Base-by-base conservation (phyloP, 768 basidiomycete genomes). In the Lepiota subincarnata region DNA sequence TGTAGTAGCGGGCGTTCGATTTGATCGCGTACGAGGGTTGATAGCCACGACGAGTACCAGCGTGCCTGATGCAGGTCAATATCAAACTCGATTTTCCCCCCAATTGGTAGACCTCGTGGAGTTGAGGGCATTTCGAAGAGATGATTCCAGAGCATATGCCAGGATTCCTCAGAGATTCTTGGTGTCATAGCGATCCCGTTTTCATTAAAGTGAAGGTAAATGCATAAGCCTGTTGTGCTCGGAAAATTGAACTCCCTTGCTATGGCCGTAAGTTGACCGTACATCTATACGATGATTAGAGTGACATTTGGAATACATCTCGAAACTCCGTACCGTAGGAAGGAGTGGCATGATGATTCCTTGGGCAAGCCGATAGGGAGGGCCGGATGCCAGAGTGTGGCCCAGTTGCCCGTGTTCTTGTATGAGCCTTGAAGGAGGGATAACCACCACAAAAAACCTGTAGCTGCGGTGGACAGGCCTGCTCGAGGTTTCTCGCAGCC, bases 41-140 rank as follows among this genome's bases (percentile, higher is more conserved):
- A 72, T 18, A 83, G 55, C 89, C 89, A 96, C 0, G 82, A 70
- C 14, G 81, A 70, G 60, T 84, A 89, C 92, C 92, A 95, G 24
- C 81, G 77, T 14, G 92, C 92, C 56, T 82, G 79, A 34, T 74
- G 72, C 42, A 80, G 55, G 69, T 95, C 92, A 42, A 95, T 79
- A 68, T 95, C 92, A 65, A 95, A 93, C 68, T 95, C 92, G 24
- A 96, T 78, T 24, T 79, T 83, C 4, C 89, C 93, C 40, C 81
- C 76, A 53, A 95, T 84, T 0, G 89, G 84, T 16, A 79, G 62
- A 20, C 63, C 59, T 34, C 55, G 71, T 56, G 39, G 63, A 57
- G 3, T 66, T 19, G 70, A 66, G 36, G 74, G 58, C 19, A 16
- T 19, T 28, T 84, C 80, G 39, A 82, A 75, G 55, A 82, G 70